A percentile compares a stretch with the other conserved stretches of the same genome.
These are phyloP conservation scores for Dothideomycetidae sp. DNA, from an alignment of 2,329 filamentous ascomycete genomes.

Conservation along the genomic window DNA sequence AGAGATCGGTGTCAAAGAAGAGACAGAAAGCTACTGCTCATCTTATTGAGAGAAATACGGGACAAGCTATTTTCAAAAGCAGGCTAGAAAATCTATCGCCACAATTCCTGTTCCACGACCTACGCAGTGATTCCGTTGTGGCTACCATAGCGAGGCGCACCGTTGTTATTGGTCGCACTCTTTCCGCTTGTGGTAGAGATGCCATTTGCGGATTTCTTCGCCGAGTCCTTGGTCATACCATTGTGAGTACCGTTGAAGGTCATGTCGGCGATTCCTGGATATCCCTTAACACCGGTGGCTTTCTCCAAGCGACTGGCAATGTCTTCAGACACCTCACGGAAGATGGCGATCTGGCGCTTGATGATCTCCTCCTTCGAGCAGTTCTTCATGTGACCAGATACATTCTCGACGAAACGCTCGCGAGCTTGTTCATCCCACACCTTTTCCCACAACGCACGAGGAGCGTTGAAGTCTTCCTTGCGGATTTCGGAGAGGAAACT, in stretches of 20 bases:
- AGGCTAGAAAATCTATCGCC: no score
- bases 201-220: conserved; percentile 38
- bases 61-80: no score
- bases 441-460: conserved; percentile 45
- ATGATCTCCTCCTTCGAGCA: conserved; percentile 46
- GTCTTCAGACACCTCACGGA: conserved; percentile 47
- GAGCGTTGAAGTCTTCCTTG: conserved; percentile 41
- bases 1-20: no score
- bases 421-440: conserved; percentile 46
- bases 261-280: conserved; percentile 41
- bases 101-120: no score
- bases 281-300: conserved; percentile 47
- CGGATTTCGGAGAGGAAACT: conserved; percentile 39
- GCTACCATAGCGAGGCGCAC: conserved; percentile 32
- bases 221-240: conserved; percentile 39
- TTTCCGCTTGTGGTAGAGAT: conserved; percentile 21
- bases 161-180: conserved; percentile 30
- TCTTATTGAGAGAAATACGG: no score
- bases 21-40: no score
- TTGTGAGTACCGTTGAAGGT: conserved; percentile 49
- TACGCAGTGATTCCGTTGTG: conserved; percentile 20
- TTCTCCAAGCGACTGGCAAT: conserved; percentile 46
- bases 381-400: conserved; percentile 46
- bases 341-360: conserved; percentile 51
- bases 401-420: conserved; percentile 45